These are phyloP conservation scores for Eucalyptus marginata DNA, from an alignment of 345 rosid genomes.

Conservation along the genomic window DNA sequence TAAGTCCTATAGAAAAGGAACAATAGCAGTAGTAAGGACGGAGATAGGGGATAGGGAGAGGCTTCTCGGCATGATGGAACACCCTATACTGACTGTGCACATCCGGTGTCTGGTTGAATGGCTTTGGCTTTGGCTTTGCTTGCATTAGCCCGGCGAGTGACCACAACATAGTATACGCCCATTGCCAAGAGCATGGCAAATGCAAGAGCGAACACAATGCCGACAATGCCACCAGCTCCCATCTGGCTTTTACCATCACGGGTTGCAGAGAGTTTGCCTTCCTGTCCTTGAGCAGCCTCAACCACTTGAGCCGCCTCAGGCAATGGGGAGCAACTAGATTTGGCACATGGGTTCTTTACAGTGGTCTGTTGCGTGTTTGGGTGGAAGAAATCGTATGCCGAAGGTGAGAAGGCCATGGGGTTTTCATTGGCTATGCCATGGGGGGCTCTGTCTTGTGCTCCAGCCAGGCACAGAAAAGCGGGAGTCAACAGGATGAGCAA, in stretches of 20 bases:
- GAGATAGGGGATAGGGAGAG: not conserved
- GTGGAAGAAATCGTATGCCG: conserved; percentile 79
- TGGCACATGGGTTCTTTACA: conserved; percentile 5
- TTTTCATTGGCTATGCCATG: conserved; percentile 65
- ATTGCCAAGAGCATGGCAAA: conserved; percentile 16
- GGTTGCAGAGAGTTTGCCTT: conserved; percentile 10
- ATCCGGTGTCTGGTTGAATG: conserved; percentile 26
- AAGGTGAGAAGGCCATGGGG: conserved; percentile 70
- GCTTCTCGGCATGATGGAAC: not conserved
- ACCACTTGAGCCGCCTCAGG: conserved; percentile 51
- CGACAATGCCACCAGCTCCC: conserved; percentile 25
- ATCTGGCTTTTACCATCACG: conserved; percentile 5
- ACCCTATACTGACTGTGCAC: not conserved
- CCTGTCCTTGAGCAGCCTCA: conserved; percentile 1
- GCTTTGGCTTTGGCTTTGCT: conserved; percentile 12
- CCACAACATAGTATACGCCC: conserved; percentile 15
- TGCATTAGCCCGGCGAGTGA: conserved; percentile 18
- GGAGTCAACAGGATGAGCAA: conserved; percentile 20
- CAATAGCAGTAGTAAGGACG: not conserved
- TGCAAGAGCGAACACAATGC: conserved; percentile 34
- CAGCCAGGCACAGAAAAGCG: conserved; percentile 14
- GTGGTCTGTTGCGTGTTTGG: conserved; percentile 29
- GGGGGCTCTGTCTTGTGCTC: conserved; percentile 76
- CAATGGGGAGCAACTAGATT: conserved; percentile 45
- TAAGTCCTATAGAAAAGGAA: not conserved